Percentiles rank a stretch among this genome's conserved stretches.
These are phyloP conservation scores for Colletotrichum truncatum DNA, from an alignment of 2,329 filamentous ascomycete species.

Conservation along the genomic window DNA sequence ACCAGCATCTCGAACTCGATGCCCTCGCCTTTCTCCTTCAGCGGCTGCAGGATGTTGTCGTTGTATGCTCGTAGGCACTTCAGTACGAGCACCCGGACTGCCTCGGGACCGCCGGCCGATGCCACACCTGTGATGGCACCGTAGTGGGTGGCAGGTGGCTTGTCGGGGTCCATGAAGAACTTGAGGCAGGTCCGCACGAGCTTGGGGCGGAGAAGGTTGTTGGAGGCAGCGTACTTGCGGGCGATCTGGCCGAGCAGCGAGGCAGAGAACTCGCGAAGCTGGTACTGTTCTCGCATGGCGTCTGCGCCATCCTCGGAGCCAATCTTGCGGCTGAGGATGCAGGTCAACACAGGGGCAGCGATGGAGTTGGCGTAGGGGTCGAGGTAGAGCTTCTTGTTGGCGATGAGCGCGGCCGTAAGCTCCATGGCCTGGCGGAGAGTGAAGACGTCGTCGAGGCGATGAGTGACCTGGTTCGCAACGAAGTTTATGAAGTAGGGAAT, in stretches of 20 bases:
- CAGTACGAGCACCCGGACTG: constrained; percentile 64
- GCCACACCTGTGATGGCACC: constrained; percentile 85
- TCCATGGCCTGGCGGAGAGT: constrained; percentile 92
- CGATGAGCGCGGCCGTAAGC: constrained; percentile 83
- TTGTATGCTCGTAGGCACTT: constrained; percentile 66
- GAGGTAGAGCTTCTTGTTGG: constrained; percentile 81
- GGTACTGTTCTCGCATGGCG: constrained; percentile 72
- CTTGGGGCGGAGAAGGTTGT: constrained; percentile 84
- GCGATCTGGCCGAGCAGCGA: constrained; percentile 83
- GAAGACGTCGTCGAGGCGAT: constrained; percentile 90
- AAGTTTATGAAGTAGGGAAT: constrained; percentile 97
- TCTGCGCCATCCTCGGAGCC: constrained; percentile 66
- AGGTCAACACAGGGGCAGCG: constrained; percentile 89
- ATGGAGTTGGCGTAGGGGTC: constrained; percentile 71
- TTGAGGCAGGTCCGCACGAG: constrained; percentile 94
- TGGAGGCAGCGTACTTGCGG: constrained; percentile 81
- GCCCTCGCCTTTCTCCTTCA: constrained; percentile 60
- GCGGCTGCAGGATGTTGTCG: constrained; percentile 59
- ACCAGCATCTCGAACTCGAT: constrained; percentile 66
- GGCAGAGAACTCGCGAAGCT: constrained; percentile 84
- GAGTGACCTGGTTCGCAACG: constrained; percentile 94
- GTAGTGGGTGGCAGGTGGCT: constrained; percentile 86
- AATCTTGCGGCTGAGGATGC: constrained; percentile 84
- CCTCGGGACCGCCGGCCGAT: constrained; percentile 75
- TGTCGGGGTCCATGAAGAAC: constrained; percentile 86